Conservation (phyloP, 352 stramenopile genomes). For the Pythium dissimile region DNA sequence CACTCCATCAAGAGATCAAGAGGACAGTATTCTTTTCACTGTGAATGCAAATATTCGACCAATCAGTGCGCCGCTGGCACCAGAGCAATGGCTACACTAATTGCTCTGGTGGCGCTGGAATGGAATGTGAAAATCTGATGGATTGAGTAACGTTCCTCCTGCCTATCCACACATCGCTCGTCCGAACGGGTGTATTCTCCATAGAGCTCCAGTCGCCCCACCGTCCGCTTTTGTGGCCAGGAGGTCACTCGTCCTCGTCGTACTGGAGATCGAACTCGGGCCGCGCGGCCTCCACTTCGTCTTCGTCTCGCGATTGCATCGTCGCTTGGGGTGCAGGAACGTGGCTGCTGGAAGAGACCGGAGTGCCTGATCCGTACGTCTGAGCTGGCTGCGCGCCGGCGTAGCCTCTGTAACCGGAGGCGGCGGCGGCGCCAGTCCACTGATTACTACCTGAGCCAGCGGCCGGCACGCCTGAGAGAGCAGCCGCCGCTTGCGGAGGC, state of each 20-base stretch:
- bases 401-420: constrained; percentile 16
- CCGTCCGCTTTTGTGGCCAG: background rate
- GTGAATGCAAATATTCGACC: no score
- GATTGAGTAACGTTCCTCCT: no score
- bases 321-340: background rate
- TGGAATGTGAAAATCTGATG: no score
- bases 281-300: constrained; percentile 48
- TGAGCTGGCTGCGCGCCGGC: background rate
- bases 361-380: background rate
- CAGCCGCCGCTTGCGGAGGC: constrained; percentile 36
- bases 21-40: no score
- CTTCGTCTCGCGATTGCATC: constrained; percentile 39
- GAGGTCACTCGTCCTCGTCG: constrained; percentile 62
- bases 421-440: constrained; percentile 10
- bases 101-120: no score
- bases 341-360: background rate
- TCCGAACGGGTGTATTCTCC: no score
- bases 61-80: no score
- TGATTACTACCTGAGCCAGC: constrained; percentile 22
- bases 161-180: no score
- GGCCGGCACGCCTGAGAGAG: no score
- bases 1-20: no score
- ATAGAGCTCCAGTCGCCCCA: no score
- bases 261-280: constrained; percentile 77
- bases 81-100: no score